Conservation (phyloP, 148 eudicot species). For the Rhododendron mucronatum region DNA sequence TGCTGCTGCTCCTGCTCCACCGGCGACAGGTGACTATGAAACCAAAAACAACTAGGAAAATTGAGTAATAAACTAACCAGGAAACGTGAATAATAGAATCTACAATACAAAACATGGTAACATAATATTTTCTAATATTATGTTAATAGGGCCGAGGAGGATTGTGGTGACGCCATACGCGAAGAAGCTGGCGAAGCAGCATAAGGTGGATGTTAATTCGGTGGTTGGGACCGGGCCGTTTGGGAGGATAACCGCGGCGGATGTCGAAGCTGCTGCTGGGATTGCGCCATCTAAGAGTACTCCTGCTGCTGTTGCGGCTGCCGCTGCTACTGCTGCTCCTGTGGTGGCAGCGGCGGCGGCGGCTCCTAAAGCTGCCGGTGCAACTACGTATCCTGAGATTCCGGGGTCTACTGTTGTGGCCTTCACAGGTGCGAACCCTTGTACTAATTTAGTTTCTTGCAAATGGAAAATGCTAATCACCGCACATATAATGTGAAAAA, state of each 20-base stretch:
- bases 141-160: constrained; percentile 68
- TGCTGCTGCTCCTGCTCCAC: constrained; percentile 25
- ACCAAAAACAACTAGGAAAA: background rate
- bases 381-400: constrained; percentile 30
- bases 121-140: background rate
- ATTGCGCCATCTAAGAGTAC: constrained; percentile 40
- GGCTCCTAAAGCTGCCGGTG: constrained; percentile 6
- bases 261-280: constrained; percentile 92
- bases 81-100: background rate
- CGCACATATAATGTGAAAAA: background rate
- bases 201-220: constrained; percentile 71
- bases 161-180: constrained; percentile 96
- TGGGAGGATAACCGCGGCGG: constrained; percentile 94
- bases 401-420: constrained; percentile 81
- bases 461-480: background rate
- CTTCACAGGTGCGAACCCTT: constrained; percentile 73
- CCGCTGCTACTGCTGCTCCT: background rate
- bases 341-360: constrained; percentile 7
- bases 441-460: constrained; percentile 51
- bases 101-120: background rate
- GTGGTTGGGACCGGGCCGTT: constrained; percentile 80
- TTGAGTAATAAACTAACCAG: background rate
- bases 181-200: constrained; percentile 86
- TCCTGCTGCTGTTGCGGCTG: constrained; percentile 16
- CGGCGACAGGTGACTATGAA: background rate